Conservation (phyloP, 73 alveolate genomes). For the Symbiodinium pilosum region DNA sequence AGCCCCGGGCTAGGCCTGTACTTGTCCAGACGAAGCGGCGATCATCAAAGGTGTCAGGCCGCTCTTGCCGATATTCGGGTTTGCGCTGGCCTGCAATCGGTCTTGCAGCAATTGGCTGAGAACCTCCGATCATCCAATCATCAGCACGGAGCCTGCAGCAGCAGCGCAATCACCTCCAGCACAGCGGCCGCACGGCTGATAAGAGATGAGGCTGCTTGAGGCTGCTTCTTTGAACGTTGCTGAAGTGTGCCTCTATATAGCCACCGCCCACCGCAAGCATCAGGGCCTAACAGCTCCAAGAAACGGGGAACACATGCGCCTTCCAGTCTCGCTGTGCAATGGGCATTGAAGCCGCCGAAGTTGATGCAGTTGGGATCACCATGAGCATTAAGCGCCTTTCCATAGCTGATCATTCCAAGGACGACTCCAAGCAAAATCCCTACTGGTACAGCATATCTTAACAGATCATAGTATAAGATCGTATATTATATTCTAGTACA, state of each 20-base stretch:
- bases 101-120: slow-evolving; percentile 36
- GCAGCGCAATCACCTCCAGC: slow-evolving; percentile 27
- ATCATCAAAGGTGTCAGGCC: slow-evolving; percentile 68
- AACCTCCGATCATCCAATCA: no score
- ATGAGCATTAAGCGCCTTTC: slow-evolving; percentile 50
- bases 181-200: neutral
- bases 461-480: no score
- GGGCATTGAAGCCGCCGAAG: slow-evolving; percentile 52
- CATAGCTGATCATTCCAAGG: neutral
- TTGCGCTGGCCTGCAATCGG: slow-evolving; percentile 17
- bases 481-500: no score
- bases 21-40: slow-evolving; percentile 55
- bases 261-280: slow-evolving; percentile 85
- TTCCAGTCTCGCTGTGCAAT: neutral
- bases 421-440: no score
- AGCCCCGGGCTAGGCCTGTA: no score
- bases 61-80: slow-evolving; percentile 30
- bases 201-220: no score
- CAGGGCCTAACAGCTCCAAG: slow-evolving; percentile 2
- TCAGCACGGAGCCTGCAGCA: slow-evolving; percentile 42
- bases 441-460: no score
- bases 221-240: no score
- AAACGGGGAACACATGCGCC: no score
- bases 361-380: slow-evolving; percentile 72
- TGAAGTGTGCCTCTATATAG: neutral